Percentiles rank a stretch among this genome's conserved stretches.
Evolutionary conservation across 345 rosid genomes (phyloP).

Genomic region (Camelina neglecta): DNA sequence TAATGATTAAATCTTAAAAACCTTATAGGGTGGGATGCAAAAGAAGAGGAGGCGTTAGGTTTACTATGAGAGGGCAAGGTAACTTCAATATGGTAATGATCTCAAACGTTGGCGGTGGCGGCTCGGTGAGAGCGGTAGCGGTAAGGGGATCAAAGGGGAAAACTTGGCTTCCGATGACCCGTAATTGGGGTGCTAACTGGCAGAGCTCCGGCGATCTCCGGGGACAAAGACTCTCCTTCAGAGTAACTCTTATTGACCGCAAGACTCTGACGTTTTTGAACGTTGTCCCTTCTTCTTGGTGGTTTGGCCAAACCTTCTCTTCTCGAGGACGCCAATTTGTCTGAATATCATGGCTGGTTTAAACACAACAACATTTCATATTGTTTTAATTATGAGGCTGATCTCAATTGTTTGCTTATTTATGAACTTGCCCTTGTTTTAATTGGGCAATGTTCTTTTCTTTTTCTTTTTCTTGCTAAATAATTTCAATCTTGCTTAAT

Average conservation of each 20-base stretch:
- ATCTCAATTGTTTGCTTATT: slow-evolving; percentile 21
- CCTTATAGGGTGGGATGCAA: slow-evolving; percentile 62
- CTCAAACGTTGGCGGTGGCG: slow-evolving; percentile 75
- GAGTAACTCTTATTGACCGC: slow-evolving; percentile 60
- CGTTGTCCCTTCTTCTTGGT: slow-evolving; percentile 69
- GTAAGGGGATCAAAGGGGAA: slow-evolving; percentile 63
- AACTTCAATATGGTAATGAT: slow-evolving; percentile 77
- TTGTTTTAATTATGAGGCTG: neutral
- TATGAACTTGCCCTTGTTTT: slow-evolving; percentile 41
- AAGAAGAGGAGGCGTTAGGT: slow-evolving; percentile 79
- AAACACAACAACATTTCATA: neutral
- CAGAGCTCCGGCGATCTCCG: slow-evolving; percentile 63
- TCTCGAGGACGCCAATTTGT: slow-evolving; percentile 61
- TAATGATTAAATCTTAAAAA: too few relatives aligned
- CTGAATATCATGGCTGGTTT: neutral
- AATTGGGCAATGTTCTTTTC: slow-evolving; percentile 37
- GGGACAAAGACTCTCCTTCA: slow-evolving; percentile 63
- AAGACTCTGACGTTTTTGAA: slow-evolving; percentile 56
- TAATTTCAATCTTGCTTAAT: slow-evolving; percentile 14
- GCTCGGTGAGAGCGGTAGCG: slow-evolving; percentile 68
- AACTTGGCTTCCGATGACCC: slow-evolving; percentile 61
- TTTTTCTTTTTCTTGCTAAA: slow-evolving; percentile 1
- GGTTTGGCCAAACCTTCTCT: slow-evolving; percentile 80
- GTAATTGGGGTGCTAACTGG: slow-evolving; percentile 91
- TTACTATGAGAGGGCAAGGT: slow-evolving; percentile 77